These are phyloP conservation scores for Aspergillus sclerotiicarbonarius DNA, from an alignment of 495 filamentous ascomycete genomes.

Conservation along the genomic window DNA sequence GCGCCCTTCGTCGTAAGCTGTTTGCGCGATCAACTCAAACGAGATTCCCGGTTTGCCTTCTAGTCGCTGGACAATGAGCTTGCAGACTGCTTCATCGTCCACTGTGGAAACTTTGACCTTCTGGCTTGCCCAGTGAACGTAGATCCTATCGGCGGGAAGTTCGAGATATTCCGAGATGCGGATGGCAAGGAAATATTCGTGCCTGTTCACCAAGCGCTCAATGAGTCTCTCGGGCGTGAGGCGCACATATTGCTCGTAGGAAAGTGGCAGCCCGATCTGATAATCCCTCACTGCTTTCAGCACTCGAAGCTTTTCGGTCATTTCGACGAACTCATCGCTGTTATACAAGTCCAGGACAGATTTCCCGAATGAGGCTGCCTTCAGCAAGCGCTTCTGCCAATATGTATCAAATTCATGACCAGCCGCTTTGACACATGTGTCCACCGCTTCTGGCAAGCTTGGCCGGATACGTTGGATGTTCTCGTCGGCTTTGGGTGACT, in stretches of 20 bases:
- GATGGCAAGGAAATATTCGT: slow-evolving; percentile 89
- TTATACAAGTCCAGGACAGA: slow-evolving; percentile 95
- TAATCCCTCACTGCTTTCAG: slow-evolving; percentile 90
- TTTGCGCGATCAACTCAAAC: slow-evolving; percentile 87
- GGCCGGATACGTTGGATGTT: slow-evolving; percentile 90
- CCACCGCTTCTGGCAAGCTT: slow-evolving; percentile 85
- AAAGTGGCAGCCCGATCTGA: slow-evolving; percentile 85
- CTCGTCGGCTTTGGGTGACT: slow-evolving; percentile 95
- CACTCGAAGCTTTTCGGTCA: slow-evolving; percentile 91
- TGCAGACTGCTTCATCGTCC: slow-evolving; percentile 85
- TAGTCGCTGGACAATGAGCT: slow-evolving; percentile 80
- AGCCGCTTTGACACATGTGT: slow-evolving; percentile 85
- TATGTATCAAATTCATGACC: slow-evolving; percentile 85
- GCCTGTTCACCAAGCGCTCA: slow-evolving; percentile 77
- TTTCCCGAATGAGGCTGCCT: slow-evolving; percentile 95
- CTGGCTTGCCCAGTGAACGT: slow-evolving; percentile 93
- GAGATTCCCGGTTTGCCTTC: slow-evolving; percentile 87
- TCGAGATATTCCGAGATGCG: slow-evolving; percentile 85
- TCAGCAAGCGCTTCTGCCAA: slow-evolving; percentile 93
- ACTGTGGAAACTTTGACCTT: slow-evolving; percentile 85
- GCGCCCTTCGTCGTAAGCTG: slow-evolving; percentile 94
- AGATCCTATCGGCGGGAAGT: slow-evolving; percentile 83
- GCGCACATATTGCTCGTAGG: slow-evolving; percentile 85
- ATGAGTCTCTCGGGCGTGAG: slow-evolving; percentile 86
- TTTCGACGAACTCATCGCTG: slow-evolving; percentile 97